Conservation (phyloP, 305 asterid species). For the Caryopteris hybrid region DNA sequence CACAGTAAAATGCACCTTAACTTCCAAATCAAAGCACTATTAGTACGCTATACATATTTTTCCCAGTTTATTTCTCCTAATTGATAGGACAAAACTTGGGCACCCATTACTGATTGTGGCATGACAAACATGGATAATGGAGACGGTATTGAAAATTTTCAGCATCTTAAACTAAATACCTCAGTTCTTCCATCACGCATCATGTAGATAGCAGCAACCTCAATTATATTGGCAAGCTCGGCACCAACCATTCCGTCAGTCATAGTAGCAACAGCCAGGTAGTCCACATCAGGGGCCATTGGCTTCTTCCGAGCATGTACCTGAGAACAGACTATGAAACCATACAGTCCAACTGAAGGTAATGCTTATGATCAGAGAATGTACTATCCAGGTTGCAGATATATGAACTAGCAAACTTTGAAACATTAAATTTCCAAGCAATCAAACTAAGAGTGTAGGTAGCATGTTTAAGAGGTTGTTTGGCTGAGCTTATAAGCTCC, state of each 20-base stretch:
- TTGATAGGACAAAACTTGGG: neutral
- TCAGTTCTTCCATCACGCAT: constrained; percentile 90
- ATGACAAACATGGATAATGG: neutral
- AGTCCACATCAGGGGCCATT: constrained; percentile 92
- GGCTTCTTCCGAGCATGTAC: constrained; percentile 97
- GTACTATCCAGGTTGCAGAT: neutral
- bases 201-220: constrained; percentile 94
- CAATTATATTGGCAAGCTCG: constrained; percentile 91
- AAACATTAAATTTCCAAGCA: neutral
- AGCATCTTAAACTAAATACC: constrained; percentile 43
- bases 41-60: neutral
- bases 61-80: constrained; percentile 3
- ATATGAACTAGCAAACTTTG: neutral
- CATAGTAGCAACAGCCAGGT: constrained; percentile 79
- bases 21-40: neutral
- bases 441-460: neutral
- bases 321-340: constrained; percentile 33
- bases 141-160: neutral
- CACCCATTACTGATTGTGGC: neutral
- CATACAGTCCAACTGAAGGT: neutral
- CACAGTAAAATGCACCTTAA: neutral
- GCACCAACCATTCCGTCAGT: constrained; percentile 99
- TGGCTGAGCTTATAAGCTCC: too few species aligned
- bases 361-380: constrained; percentile 1
- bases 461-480: too few species aligned